Evolutionary conservation across 768 basidiomycete species (phyloP), one percentile per base, ranked within the genome.

Genomic region (Lactarius tabidus): DNA sequence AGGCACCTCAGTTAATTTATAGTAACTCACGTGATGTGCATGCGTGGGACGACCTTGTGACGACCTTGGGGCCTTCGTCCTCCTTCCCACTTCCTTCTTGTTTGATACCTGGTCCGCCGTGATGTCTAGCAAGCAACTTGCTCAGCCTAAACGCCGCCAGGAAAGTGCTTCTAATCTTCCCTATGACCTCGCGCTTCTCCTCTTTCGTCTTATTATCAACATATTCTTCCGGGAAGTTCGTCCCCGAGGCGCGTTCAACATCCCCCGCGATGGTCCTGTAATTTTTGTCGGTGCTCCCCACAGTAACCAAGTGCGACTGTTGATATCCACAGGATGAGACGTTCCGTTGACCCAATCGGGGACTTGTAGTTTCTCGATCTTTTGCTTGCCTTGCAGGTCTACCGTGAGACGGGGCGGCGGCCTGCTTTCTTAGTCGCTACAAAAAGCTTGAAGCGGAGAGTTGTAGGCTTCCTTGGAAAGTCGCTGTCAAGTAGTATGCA

Each of bases 161-260:
- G 48, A 20, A 15, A 29, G 58, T 54, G 38, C 59, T 38, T 60
- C 67, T 6, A 64, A 72, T 53, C 38, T 76, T 54, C 69, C 77
- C 69, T 95, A 94, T 73, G 89, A 93, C 73, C 79, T 84, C 41
- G 85, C 85, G 56, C 85, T 96, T 75, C 74, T 89, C 58, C 91
- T 95, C 78, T 96, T 91, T 91, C 80, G 90, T 62, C 78, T 81
- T 5, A 82, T 96, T 63, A 91, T 91, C 68, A 89, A 90, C 75
- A 85, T 98, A 70, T 98, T 98, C 82, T 98, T 98, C 79, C 81
- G 95, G 69, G 95, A 98, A 78, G 88, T 98, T 70, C 84, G 95
- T 61, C 91, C 94, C 2, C 81, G 96, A 73, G 92, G 96, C 57
- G 90, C 94, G 35, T 98, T 89, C 82, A 90, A 97, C 74, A 91